Evolutionary conservation across 2,329 filamentous ascomycete genomes (phyloP).

Genomic region (Botrytis elliptica): DNA sequence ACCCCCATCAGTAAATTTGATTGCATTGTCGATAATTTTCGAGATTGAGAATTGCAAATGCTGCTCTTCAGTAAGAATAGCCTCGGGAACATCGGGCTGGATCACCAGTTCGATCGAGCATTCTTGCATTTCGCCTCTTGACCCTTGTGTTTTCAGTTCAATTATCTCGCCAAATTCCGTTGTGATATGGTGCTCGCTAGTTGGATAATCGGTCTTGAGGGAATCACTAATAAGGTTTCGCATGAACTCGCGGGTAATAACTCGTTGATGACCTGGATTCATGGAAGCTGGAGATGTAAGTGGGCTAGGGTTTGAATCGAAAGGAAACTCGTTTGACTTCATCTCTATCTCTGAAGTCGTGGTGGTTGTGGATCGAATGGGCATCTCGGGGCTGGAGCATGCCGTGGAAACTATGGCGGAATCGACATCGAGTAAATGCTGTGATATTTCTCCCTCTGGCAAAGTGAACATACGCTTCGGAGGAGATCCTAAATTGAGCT

Average conservation of each 20-base stretch:
- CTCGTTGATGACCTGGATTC: conserved; percentile 29
- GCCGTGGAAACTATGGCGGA: neutral
- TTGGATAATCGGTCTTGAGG: conserved; percentile 33
- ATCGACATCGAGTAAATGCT: neutral
- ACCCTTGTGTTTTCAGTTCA: conserved; percentile 31
- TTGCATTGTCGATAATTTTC: conserved; percentile 58
- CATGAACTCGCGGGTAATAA: conserved; percentile 37
- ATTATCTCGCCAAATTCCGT: conserved; percentile 36
- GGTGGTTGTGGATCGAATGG: neutral
- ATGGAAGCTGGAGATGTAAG: conserved; percentile 23
- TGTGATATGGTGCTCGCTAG: conserved; percentile 30
- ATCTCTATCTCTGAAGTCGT: neutral
- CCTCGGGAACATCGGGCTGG: conserved; percentile 47
- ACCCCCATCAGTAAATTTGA: conserved; percentile 69
- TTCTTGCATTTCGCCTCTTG: conserved; percentile 35
- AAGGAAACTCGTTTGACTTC: neutral
- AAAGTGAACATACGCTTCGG: conserved; percentile 34
- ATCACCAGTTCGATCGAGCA: conserved; percentile 43
- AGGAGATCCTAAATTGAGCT: conserved; percentile 31
- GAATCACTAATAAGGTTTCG: conserved; percentile 33
- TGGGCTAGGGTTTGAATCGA: conserved; percentile 12
- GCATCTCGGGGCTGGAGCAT: neutral
- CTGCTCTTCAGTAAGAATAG: conserved; percentile 50
- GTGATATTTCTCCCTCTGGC: conserved; percentile 29
- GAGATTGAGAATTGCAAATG: conserved; percentile 46